Percentiles rank a stretch among this genome's conserved stretches.
Evolutionary conservation across 164 flowering plant genomes (phyloP).

Genomic region (Stephania japonica): DNA sequence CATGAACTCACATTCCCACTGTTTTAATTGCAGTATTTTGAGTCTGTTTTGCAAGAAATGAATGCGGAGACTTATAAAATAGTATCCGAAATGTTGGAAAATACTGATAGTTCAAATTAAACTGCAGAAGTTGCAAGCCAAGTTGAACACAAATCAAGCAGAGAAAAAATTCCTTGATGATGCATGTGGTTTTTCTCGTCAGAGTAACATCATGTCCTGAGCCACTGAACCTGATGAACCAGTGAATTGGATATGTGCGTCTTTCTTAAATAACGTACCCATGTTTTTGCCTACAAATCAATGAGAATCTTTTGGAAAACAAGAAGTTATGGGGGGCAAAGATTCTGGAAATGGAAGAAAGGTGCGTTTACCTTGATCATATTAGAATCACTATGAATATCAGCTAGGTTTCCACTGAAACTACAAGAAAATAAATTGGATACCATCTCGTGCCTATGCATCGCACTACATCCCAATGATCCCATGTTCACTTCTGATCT

Average conservation of each 20-base stretch:
- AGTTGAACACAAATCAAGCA: slow-evolving; percentile 56
- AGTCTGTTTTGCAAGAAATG: slow-evolving; percentile 55
- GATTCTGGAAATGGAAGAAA: slow-evolving; percentile 57
- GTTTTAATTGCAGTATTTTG: slow-evolving; percentile 52
- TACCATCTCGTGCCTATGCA: neutral
- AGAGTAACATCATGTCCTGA: neutral
- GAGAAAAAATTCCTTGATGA: slow-evolving; percentile 83
- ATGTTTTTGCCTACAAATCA: slow-evolving; percentile 46
- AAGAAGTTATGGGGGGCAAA: slow-evolving; percentile 69
- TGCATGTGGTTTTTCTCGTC: slow-evolving; percentile 33
- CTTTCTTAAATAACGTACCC: neutral
- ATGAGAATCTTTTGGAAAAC: slow-evolving; percentile 78
- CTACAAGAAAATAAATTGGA: neutral
- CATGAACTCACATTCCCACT: neutral
- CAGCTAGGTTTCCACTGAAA: neutral
- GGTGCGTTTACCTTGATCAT: slow-evolving; percentile 32
- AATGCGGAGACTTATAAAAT: slow-evolving; percentile 69
- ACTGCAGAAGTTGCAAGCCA: slow-evolving; percentile 69
- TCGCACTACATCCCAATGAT: neutral
- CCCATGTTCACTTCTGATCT: neutral
- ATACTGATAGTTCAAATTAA: slow-evolving; percentile 45
- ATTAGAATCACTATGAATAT: neutral
- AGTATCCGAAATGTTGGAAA: slow-evolving; percentile 54
- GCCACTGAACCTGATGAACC: neutral
- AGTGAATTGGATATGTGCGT: neutral